Base-by-base conservation (phyloP, 2,329 filamentous ascomycete species). In the Cladosporium phlei region DNA sequence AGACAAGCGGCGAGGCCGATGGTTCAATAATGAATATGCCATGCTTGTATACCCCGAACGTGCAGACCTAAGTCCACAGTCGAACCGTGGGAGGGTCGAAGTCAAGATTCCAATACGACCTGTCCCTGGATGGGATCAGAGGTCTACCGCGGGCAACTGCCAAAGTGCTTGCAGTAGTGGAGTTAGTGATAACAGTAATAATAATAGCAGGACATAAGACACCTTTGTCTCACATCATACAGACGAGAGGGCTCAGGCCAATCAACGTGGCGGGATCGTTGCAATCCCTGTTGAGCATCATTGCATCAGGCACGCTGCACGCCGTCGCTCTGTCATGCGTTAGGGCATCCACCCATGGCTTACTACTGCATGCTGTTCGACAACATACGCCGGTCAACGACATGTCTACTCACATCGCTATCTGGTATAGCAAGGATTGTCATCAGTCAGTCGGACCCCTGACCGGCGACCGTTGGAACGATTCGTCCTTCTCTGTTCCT, bases 81-180 rank as follows among this genome's bases (percentile, higher is more conserved):
- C 17, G 16, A 33, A 33, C 30, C 10, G 27, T 29, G 27, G 14
- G 27, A 29, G 10, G 14, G 20, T 20, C 30, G 10, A 19, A 19
- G 20, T 19, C 30, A 19, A 19, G 30, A 33, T 20, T 19, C 17
- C 20, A 19, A 33, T 20, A 19, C 30, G 20, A 19, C 30, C 30
- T 33, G 27, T 29, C 27, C 6, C n/a, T 16, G 30, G 30, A n/a
- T 19, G 17, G 30, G 17, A 33, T 16, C 30, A 17, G 30, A 33
- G 42, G 35, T 45, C 42, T 45, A 32, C 42, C 42, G 42, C 10
- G 42, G 20, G 32, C 32, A 45, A 45, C 30, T 45, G 42, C 42
- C 24, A 27, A 16, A 34, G 29, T 45, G 32, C 42, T 24, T 45
- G 42, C 32, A n/a, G n/a, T n/a, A n/a, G n/a, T n/a, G n/a, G n/a